These are phyloP conservation scores for Trametes elegans DNA, from an alignment of 768 basidiomycete genomes.

Conservation along the genomic window DNA sequence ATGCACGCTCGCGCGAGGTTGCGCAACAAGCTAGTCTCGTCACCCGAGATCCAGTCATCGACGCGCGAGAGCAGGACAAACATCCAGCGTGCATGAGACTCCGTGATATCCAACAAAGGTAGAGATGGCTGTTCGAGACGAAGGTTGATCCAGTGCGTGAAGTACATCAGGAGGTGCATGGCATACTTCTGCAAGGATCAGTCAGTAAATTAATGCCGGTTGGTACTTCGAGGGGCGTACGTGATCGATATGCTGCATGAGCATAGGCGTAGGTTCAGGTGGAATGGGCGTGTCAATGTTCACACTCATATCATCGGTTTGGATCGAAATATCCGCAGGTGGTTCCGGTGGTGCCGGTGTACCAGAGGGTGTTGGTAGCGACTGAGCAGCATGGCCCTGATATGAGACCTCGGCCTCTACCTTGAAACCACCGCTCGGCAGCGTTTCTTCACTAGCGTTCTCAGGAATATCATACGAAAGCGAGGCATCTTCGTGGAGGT, in stretches of 20 bases:
- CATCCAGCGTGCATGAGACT: slow-evolving; percentile 73
- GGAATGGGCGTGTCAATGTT: slow-evolving; percentile 19
- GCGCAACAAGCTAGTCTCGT: slow-evolving; percentile 76
- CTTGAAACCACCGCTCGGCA: slow-evolving; percentile 33
- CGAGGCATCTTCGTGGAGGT: slow-evolving; percentile 7
- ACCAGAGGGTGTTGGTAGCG: slow-evolving; percentile 41
- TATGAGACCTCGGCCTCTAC: slow-evolving; percentile 42
- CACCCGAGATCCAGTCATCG: slow-evolving; percentile 66
- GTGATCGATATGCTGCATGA: slow-evolving; percentile 64
- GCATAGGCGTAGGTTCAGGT: slow-evolving; percentile 56
- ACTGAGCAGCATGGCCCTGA: slow-evolving; percentile 35
- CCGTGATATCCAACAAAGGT: slow-evolving; percentile 42
- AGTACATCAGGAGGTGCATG: slow-evolving; percentile 80
- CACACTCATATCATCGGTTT: not conserved
- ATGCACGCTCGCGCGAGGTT: slow-evolving; percentile 73
- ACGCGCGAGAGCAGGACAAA: slow-evolving; percentile 69
- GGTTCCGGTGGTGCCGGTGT: slow-evolving; percentile 29
- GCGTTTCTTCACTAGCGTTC: slow-evolving; percentile 7
- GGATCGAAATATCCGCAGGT: not conserved
- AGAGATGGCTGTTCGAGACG: slow-evolving; percentile 43
- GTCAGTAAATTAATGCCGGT: slow-evolving; percentile 18
- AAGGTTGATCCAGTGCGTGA: slow-evolving; percentile 74
- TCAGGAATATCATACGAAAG: slow-evolving; percentile 14
- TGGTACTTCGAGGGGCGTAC: slow-evolving; percentile 15
- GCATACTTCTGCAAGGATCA: slow-evolving; percentile 51